These are phyloP conservation scores for Wallacemonas sp. DNA, from an alignment of 208 protist genomes.

Conservation along the genomic window DNA sequence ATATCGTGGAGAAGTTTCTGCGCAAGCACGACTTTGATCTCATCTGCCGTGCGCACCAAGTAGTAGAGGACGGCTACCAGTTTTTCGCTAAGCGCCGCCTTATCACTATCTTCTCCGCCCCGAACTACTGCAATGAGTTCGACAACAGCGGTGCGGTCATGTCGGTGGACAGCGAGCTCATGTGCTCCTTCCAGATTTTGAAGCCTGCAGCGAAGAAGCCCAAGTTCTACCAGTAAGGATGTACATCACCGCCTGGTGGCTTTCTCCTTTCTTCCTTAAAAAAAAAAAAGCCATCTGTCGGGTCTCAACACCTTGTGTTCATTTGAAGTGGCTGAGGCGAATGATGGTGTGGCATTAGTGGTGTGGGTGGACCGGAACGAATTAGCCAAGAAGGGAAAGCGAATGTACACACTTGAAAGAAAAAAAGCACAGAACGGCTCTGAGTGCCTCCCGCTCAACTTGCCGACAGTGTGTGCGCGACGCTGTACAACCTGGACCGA, in stretches of 20 bases:
- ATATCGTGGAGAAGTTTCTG: slow-evolving; percentile 95
- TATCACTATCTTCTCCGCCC: slow-evolving; percentile 98
- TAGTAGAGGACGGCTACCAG: slow-evolving; percentile 95
- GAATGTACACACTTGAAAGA: too few relatives aligned
- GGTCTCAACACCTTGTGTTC: too few relatives aligned
- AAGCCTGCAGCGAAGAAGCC: slow-evolving; percentile 91
- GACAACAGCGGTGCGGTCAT: slow-evolving; percentile 99
- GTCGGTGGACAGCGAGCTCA: slow-evolving; percentile 97
- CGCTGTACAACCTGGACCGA: too few relatives aligned
- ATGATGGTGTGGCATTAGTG: too few relatives aligned
- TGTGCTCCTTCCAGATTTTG: slow-evolving; percentile 98
- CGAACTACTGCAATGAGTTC: slow-evolving; percentile 99
- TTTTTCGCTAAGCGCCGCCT: slow-evolving; percentile 95
- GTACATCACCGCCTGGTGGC: too few relatives aligned
- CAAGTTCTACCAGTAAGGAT: slow-evolving; percentile 75
- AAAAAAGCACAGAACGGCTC: background rate
- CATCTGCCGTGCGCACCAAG: slow-evolving; percentile 98
- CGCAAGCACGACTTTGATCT: slow-evolving; percentile 95
- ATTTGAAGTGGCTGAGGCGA: too few relatives aligned
- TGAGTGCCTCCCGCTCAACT: too few relatives aligned
- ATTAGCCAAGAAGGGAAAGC: too few relatives aligned
- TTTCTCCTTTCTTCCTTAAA: background rate
- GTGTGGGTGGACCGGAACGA: too few relatives aligned
- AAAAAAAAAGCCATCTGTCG: slow-evolving; percentile 1
- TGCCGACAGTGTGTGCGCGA: too few relatives aligned